These are phyloP conservation scores for Aspergillus fumigatiaffinis DNA, from an alignment of 2,329 filamentous ascomycete genomes.

Conservation along the genomic window DNA sequence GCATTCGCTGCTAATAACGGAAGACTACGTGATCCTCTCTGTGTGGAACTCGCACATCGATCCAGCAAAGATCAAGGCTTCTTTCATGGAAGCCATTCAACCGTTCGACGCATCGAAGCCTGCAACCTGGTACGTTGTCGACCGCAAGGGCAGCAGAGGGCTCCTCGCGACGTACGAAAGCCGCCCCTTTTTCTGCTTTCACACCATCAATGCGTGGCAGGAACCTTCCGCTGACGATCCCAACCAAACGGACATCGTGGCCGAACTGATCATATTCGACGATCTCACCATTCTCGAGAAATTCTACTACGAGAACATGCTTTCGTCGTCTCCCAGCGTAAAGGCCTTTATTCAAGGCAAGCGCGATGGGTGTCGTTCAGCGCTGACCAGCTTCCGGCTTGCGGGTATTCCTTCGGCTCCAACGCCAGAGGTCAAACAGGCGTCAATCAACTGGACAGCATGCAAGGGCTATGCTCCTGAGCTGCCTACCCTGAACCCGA, in stretches of 20 bases:
- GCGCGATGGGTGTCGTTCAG: conserved; percentile 28
- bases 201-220: conserved; percentile 74
- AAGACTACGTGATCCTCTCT: conserved; percentile 68
- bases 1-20: conserved; percentile 75
- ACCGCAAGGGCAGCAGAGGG: conserved; percentile 59
- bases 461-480: conserved; percentile 35
- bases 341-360: conserved; percentile 24
- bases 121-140: conserved; percentile 70
- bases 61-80: conserved; percentile 8
- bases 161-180: conserved; percentile 67
- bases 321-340: conserved; percentile 52
- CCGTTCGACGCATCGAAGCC: conserved; percentile 56
- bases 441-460: conserved; percentile 24
- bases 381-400: conserved; percentile 37
- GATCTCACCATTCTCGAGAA: conserved; percentile 61
- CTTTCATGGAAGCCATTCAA: conserved; percentile 61
- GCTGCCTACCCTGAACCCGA: conserved; percentile 50
- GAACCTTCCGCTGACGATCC: conserved; percentile 40
- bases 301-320: conserved; percentile 67
- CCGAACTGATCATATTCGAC: conserved; percentile 63
- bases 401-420: conserved; percentile 25
- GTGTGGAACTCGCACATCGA: conserved; percentile 67
- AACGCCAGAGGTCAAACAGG: conserved; percentile 9
- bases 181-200: conserved; percentile 71
- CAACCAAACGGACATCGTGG: conserved; percentile 51